Evolutionary conservation across 2,329 filamentous ascomycete species (phyloP).

Genomic region (Niveomyces coronatus): DNA sequence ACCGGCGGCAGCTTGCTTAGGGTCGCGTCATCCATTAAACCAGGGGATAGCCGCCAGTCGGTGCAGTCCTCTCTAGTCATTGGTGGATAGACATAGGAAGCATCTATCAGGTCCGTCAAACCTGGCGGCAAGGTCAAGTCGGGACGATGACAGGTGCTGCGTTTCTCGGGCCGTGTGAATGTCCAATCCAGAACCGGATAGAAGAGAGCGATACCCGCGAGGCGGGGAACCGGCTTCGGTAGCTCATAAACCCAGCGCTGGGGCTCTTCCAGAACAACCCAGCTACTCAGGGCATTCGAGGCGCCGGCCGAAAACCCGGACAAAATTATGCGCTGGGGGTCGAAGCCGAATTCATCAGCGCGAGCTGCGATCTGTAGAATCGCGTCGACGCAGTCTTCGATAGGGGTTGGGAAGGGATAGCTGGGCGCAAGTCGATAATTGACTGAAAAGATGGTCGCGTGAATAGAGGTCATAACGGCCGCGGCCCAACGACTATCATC

Average conservation of each 20-base stretch:
- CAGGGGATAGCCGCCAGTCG: conserved; percentile 48
- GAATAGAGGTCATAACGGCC: conserved; percentile 38
- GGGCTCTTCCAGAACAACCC: conserved; percentile 35
- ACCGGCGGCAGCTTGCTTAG: conserved; percentile 42
- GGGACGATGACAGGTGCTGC: conserved; percentile 40
- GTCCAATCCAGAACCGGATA: conserved; percentile 56
- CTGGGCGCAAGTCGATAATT: conserved; percentile 60
- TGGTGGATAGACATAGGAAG: conserved; percentile 47
- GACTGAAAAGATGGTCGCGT: conserved; percentile 51
- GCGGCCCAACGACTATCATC: conserved; percentile 54
- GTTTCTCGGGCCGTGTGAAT: conserved; percentile 43
- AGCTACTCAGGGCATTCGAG: conserved; percentile 41
- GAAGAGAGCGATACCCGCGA: conserved; percentile 46
- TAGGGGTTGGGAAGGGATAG: conserved; percentile 51
- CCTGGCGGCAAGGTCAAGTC: conserved; percentile 47
- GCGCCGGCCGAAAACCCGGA: conserved; percentile 57
- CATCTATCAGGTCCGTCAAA: conserved; percentile 53
- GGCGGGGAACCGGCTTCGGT: conserved; percentile 30
- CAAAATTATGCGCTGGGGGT: conserved; percentile 44
- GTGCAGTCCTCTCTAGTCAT: conserved; percentile 33
- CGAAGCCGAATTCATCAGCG: conserved; percentile 46
- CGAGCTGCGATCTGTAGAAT: conserved; percentile 49
- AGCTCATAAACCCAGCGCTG: conserved; percentile 27
- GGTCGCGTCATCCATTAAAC: conserved; percentile 42
- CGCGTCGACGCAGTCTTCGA: conserved; percentile 56